Evolutionary conservation across 768 basidiomycete genomes (phyloP).

Genomic region (Galerina sulciceps): DNA sequence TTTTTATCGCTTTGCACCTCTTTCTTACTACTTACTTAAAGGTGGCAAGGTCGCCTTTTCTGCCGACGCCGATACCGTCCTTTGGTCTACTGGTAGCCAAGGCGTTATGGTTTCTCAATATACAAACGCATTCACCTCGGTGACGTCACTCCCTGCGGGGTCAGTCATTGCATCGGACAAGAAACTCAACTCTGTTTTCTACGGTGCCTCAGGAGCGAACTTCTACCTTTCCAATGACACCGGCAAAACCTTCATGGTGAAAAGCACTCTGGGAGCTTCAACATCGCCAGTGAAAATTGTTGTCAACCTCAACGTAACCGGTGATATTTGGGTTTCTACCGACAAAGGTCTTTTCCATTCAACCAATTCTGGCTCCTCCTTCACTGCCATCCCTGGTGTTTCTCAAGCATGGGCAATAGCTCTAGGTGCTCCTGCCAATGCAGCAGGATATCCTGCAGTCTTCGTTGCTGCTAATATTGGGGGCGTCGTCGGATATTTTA

Average conservation of each 20-base stretch:
- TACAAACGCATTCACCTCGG: constrained; percentile 50
- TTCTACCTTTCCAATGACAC: constrained; percentile 67
- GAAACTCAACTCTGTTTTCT: constrained; percentile 58
- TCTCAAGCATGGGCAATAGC: constrained; percentile 61
- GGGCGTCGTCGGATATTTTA: constrained; percentile 50
- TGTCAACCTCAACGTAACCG: constrained; percentile 56
- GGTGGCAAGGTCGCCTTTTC: constrained; percentile 50
- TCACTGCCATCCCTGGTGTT: constrained; percentile 50
- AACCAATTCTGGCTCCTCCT: constrained; percentile 52
- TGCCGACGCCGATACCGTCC: constrained; percentile 58
- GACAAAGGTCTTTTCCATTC: constrained; percentile 63
- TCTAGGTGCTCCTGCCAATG: constrained; percentile 52
- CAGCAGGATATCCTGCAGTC: constrained; percentile 56
- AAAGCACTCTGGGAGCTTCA: constrained; percentile 50
- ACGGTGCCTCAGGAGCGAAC: constrained; percentile 54
- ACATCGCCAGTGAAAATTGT: constrained; percentile 54
- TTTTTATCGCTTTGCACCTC: neutral
- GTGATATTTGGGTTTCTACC: constrained; percentile 69
- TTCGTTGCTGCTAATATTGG: constrained; percentile 59
- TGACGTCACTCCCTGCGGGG: constrained; percentile 53
- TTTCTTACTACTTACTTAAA: constrained; percentile 7
- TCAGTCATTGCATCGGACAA: constrained; percentile 70
- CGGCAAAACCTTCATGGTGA: constrained; percentile 53
- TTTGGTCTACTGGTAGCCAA: constrained; percentile 55
- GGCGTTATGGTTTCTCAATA: constrained; percentile 59